These are phyloP conservation scores for Boletus coccyginus DNA, from an alignment of 768 basidiomycete genomes.

Conservation along the genomic window DNA sequence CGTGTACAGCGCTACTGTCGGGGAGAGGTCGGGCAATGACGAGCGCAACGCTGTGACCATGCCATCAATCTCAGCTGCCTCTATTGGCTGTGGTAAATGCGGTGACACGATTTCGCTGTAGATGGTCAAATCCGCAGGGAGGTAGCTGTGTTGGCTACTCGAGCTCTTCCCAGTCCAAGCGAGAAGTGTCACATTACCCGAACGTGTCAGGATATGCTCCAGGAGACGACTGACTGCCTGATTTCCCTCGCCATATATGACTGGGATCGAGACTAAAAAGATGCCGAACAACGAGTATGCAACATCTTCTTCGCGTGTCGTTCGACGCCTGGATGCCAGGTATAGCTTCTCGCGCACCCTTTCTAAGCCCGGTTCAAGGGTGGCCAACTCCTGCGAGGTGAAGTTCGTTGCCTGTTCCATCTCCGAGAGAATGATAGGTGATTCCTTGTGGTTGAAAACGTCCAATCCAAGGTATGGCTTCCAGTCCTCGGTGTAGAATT, in stretches of 20 bases:
- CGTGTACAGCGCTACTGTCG: neutral
- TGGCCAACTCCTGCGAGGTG: neutral
- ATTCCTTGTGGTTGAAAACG: slow-evolving; percentile 6
- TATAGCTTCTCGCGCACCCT: slow-evolving; percentile 4
- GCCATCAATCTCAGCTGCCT: neutral
- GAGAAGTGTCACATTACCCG: neutral
- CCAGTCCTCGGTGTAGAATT: slow-evolving; percentile 14
- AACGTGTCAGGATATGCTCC: neutral
- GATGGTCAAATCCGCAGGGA: neutral
- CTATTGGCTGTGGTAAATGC: neutral
- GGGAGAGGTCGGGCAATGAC: neutral
- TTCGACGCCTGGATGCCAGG: slow-evolving; percentile 10
- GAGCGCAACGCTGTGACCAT: neutral
- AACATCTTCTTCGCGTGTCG: slow-evolving; percentile 13
- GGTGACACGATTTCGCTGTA: neutral
- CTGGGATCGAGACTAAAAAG: slow-evolving; percentile 4
- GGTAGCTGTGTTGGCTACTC: slow-evolving; percentile 4
- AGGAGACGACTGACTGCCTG: neutral
- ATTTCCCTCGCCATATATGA: slow-evolving; percentile 15
- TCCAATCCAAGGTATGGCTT: slow-evolving; percentile 1
- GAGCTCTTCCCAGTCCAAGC: slow-evolving; percentile 1
- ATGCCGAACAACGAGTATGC: slow-evolving; percentile 17
- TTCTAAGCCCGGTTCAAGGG: neutral
- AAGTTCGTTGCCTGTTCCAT: neutral
- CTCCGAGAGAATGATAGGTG: neutral